Base-by-base conservation (phyloP, 495 filamentous ascomycete genomes). In the Aspergillus panamensis region DNA sequence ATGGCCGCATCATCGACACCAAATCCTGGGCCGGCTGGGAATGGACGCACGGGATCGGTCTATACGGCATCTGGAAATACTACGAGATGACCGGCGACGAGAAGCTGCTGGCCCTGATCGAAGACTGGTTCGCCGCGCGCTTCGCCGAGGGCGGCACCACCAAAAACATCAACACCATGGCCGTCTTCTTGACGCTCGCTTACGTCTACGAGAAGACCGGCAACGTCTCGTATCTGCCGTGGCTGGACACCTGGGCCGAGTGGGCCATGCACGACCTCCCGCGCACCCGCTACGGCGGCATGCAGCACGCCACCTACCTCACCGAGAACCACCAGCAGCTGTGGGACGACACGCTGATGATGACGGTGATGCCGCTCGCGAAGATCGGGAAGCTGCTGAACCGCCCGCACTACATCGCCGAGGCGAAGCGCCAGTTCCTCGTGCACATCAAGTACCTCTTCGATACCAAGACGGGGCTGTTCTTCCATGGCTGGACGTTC, bases 101-200 rank as follows among this genome's bases (percentile, higher is more conserved):
- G 0, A 66, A 66, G 4, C 69, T 79, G 14, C 74, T 87, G 1
- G 62, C 69, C 20, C 80, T 85, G 53, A 87, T 90, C 59, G 80
- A 85, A 54, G 78, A 80, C 40, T 91, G 87, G 87, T 90, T 89
- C 69, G 68, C 70, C 10, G 75, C 73, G 8, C 81, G 85, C 16
- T 85, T 90, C 55, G 80, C 78, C 0, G 81, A 82, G 35, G 87
- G 87, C 17, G 82, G 84, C 29, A 89, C 86, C 0, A 88, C 86
- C 3, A 91, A 91, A 64, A 91, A 91, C 60, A 89, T 90, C 77
- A 91, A 91, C 73, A 90, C 87, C 1, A 89, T 90, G 87, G 79
- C 83, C 8, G 80, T 81, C 4, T 87, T 91, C 63, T 73, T 91
- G 16, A 88, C 87, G 0, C 79, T 91, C 0, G 87, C 87, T 0